Conservation (phyloP, 139 green algal genomes). For the Tetradesmus obliquus region DNA sequence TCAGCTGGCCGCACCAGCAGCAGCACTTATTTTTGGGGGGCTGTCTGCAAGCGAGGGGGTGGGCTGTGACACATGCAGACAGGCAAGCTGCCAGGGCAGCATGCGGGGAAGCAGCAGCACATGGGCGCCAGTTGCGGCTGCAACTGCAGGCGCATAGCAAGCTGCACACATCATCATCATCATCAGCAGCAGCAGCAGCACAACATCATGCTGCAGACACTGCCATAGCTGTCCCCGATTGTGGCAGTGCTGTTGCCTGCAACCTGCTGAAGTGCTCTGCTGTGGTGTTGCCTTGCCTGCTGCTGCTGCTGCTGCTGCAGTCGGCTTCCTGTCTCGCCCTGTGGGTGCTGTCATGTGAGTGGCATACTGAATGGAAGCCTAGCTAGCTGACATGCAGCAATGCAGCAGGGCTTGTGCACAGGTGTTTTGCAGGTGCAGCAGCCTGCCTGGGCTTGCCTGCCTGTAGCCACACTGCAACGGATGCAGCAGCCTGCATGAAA, state of each 20-base stretch:
- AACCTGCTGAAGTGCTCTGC: no score
- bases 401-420: not conserved
- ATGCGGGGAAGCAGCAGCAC: no score
- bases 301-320: slow-evolving; percentile 13
- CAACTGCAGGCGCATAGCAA: not conserved
- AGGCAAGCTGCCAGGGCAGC: no score
- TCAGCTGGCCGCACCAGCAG: not conserved
- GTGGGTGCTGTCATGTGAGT: slow-evolving; percentile 29
- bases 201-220: no score
- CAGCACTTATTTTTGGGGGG: not conserved
- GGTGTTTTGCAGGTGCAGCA: not conserved
- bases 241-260: no score
- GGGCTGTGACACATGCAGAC: no score
- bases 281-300: not conserved
- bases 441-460: not conserved
- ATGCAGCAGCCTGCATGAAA: no score
- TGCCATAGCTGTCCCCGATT: no score
- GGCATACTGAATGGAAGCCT: not conserved
- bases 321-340: slow-evolving; percentile 32
- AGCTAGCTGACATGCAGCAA: not conserved
- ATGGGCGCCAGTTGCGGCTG: not conserved
- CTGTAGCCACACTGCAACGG: no score
- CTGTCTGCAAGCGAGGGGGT: no score
- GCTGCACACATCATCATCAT: no score
- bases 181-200: no score